Base-by-base conservation (phyloP, 179 eudicot species). In the Silene noctiflora region DNA sequence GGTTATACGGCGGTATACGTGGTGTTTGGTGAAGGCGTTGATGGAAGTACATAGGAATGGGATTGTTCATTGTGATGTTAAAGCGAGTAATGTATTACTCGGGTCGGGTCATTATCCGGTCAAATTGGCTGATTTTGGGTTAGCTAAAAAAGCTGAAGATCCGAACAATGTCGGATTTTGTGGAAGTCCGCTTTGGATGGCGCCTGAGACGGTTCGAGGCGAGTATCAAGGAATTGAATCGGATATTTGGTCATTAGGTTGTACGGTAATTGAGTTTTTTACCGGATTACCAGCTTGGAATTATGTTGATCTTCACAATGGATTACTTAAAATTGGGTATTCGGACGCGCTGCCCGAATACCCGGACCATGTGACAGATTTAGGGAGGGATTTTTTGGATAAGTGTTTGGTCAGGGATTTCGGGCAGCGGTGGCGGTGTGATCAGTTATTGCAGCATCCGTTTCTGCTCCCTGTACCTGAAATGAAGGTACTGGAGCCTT, bases 171-270 rank as follows among this genome's bases (percentile, higher is more conserved):
- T 82, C 91, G 10, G 84, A 74, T 80, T 92, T 64, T 89, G 92
- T 67, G 97, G 97, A 1, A 92, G 94, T 22, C 97, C 97, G 5
- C 81, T 92, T 2, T 92, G 97, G 97, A 92, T 92, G 97, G 96
- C 97, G 0, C 97, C 97, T 42, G 97, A 92, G 84, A 90, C 84
- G 20, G 75, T 92, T 6, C 85, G 96, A 0, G 82, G 94, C n/a
- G 96, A 92, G 65, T 85, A 84, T 27, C 97, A 92, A 35, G 92
- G 91, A 33, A 83, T 77, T 12, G 94, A 88, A 73, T 69, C 96
- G 0, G 97, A 92, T 46, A 75, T 92, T 8, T 92, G 97, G 97
- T 87, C 97, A 0, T 7, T 89, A 6, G 97, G 97, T 0, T 92
- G 97, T 46, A 91, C 96, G 5, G 83, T 92, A 1, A 86, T 92